Evolutionary conservation across 176 grass and related monocot genomes (phyloP).

Genomic region (Paspalum vaginatum): DNA sequence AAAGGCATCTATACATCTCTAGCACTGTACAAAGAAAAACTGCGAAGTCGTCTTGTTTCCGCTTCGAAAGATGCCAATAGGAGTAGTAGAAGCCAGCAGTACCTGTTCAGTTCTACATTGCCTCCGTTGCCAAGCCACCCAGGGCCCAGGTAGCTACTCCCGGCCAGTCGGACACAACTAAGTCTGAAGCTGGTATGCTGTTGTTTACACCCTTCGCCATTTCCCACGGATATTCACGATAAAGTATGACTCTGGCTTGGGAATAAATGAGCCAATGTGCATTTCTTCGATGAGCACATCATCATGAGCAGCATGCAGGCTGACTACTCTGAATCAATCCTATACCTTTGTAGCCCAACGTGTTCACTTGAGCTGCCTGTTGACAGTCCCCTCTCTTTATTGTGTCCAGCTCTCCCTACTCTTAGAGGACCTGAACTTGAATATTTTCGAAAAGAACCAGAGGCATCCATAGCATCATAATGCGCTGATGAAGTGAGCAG

Average conservation of each 20-base stretch:
- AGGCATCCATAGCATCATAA: conserved; percentile 63
- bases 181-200: background rate
- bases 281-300: conserved; percentile 28
- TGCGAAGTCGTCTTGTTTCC: background rate
- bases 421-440: conserved; percentile 78
- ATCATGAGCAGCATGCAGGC: conserved; percentile 26
- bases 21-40: conserved; percentile 26
- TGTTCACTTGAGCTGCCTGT: conserved; percentile 85
- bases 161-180: background rate
- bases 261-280: conserved; percentile 16
- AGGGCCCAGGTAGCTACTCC: background rate
- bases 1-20: conserved; percentile 33
- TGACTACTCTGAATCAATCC: conserved; percentile 64
- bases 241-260: conserved; percentile 24
- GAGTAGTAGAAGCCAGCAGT: background rate
- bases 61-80: background rate
- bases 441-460: conserved; percentile 85
- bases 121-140: background rate
- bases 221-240: conserved; percentile 30
- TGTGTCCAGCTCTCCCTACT: conserved; percentile 31
- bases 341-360: conserved; percentile 53
- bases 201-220: background rate
- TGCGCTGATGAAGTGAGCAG: conserved; percentile 61
- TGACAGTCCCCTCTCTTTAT: conserved; percentile 59
- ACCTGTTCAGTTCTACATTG: conserved; percentile 3